Conservation (phyloP, 176 grass and related monocot genomes). For the Carex scoparia region DNA sequence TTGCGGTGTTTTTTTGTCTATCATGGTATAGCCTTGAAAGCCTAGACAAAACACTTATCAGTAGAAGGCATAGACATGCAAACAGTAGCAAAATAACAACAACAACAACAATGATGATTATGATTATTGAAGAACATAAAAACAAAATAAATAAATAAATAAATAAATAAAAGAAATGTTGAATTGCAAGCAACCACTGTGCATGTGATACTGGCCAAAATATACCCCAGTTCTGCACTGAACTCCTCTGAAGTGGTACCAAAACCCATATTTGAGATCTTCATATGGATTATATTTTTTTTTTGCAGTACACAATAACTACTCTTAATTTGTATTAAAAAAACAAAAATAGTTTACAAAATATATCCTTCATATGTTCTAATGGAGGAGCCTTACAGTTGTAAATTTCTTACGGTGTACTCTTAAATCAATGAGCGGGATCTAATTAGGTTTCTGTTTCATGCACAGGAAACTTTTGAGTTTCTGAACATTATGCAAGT, state of each 20-base stretch:
- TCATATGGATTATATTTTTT: not conserved
- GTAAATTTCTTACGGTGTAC: not conserved
- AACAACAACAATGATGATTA: not conserved
- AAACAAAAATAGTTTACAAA: not conserved
- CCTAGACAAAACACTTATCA: not conserved
- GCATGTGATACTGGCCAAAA: not conserved
- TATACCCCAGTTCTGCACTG: not conserved
- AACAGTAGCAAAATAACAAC: not conserved
- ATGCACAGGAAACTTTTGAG: conserved; percentile 83
- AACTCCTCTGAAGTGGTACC: not conserved
- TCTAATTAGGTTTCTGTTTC: conserved; percentile 18
- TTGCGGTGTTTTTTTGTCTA: not conserved
- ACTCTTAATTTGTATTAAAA: not conserved
- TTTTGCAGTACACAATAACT: not conserved
- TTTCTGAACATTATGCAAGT: conserved; percentile 99
- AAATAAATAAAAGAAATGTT: not conserved
- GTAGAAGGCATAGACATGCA: not conserved
- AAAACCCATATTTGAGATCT: not conserved
- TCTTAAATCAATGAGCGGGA: not conserved
- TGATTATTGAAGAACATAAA: not conserved
- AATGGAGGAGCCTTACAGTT: not conserved
- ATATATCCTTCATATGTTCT: not conserved
- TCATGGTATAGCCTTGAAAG: not conserved
- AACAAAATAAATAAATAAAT: not conserved
- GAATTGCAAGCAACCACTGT: not conserved